Conservation (phyloP, 306 rosid genomes). For the Gillenia trifoliata region DNA sequence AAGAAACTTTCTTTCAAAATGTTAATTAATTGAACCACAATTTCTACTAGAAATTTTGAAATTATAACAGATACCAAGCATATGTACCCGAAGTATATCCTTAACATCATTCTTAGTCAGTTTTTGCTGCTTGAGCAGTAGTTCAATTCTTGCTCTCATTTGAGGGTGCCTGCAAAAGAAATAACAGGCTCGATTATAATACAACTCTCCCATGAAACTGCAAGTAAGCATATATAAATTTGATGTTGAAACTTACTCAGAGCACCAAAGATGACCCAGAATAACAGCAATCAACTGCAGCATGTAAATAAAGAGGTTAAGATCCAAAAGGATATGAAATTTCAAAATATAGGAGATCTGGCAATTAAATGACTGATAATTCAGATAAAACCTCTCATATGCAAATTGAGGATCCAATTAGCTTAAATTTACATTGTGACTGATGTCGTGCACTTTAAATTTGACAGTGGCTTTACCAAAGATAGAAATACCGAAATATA, state of each 20-base stretch:
- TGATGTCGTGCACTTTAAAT: background rate
- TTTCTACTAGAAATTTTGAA: background rate
- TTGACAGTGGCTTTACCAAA: background rate
- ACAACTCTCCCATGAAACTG: conserved; percentile 5
- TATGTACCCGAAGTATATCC: conserved; percentile 76
- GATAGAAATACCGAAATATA: background rate
- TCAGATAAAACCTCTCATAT: background rate
- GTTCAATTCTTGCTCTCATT: conserved; percentile 85
- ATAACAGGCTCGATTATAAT: conserved; percentile 13
- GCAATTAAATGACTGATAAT: background rate
- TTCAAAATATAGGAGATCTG: background rate
- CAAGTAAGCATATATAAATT: background rate
- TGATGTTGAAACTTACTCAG: conserved; percentile 58
- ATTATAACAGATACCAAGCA: background rate
- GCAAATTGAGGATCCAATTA: background rate
- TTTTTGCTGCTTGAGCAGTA: conserved; percentile 85
- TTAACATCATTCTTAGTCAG: conserved; percentile 63
- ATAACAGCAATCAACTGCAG: conserved; percentile 84
- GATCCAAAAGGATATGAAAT: conserved; percentile 3
- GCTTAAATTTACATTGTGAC: background rate
- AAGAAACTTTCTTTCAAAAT: background rate
- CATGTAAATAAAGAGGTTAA: conserved; percentile 22
- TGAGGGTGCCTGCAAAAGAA: conserved; percentile 54
- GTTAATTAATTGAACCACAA: background rate
- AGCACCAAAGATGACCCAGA: conserved; percentile 92